Evolutionary conservation across 1,284 basidiomycete genomes (phyloP), one percentile per base, ranked within the genome.

Genomic region (Boletus mariae): DNA sequence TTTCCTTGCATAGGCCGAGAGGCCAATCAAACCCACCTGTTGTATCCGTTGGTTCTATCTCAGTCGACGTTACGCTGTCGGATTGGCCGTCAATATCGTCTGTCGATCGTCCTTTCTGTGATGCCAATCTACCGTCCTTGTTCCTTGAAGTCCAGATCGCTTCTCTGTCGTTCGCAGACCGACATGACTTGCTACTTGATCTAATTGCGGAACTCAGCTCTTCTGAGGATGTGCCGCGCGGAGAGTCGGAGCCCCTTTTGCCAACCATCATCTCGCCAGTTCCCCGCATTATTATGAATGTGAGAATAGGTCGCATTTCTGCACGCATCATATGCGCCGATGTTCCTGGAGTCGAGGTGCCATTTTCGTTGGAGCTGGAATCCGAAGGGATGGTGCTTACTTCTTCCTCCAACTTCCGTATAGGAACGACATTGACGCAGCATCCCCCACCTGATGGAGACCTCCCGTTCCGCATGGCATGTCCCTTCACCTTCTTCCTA

Each of bases 41-140:
- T 29, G 54, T 82, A 45, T 73, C 71, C 23, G 53, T 84, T n/a
- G 74, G 75, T 13, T 64, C 68, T 3, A 57, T 80, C 28, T 63
- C 73, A 35, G 57, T 81, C 23, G 70, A 79, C 41, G 63, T 73
- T 2, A 65, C 87, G 26, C 63, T 75, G 17, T 79, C 78, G 3
- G 80, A 84, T 62, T 88, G 84, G 84, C 81, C 83, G 9, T 66
- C 75, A 29, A 68, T 68, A 29, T 15, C 60, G 17, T 43, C 57
- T 7, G 15, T 47, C 5, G 67, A 74, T n/a, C 79, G 80, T 61
- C 67, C 29, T 46, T 59, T 62, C n/a, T 80, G 78, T 31, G 83
- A 87, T 61, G 78, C 82, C 4, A 84, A 84, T 61, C 74, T 77
- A 5, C 75, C 86, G 9, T 73, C 84, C 12, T 50, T 87, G 20